Evolutionary conservation across 1,139 yeast species (phyloP).

Genomic region (Fermentozyma sake): DNA sequence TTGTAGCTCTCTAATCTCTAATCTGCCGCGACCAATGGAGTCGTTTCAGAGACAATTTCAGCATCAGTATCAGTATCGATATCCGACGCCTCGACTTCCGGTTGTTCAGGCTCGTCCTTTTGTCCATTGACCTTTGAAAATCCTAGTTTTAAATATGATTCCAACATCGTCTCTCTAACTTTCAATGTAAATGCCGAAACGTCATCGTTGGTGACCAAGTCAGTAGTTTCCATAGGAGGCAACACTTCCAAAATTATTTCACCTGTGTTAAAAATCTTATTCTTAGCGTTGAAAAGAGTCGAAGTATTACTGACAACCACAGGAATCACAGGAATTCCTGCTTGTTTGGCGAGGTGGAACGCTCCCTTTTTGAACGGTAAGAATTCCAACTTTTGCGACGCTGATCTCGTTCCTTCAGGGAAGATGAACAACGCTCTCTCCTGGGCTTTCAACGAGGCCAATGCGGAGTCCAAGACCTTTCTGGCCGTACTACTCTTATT

Average conservation of each 20-base stretch:
- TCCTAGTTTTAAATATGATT: constrained; percentile 27
- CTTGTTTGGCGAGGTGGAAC: constrained; percentile 93
- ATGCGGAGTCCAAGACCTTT: constrained; percentile 66
- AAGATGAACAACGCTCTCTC: constrained; percentile 78
- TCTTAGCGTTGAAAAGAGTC: constrained; percentile 57
- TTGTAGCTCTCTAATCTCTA: no score
- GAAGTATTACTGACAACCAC: constrained; percentile 84
- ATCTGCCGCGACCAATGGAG: constrained; percentile 21
- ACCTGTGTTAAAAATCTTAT: constrained; percentile 56
- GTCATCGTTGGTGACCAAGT: constrained; percentile 52
- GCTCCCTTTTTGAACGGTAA: constrained; percentile 96
- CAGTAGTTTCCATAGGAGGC: constrained; percentile 60
- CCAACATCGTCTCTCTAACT: constrained; percentile 32
- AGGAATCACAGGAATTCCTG: constrained; percentile 85
- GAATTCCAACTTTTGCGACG: constrained; percentile 58
- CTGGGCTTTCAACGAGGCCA: constrained; percentile 51
- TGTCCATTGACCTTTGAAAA: constrained; percentile 20
- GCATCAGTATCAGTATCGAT: constrained; percentile 17
- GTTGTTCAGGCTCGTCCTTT: constrained; percentile 6
- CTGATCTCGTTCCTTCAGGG: constrained; percentile 96
- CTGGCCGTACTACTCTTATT: constrained; percentile 74
- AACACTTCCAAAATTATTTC: constrained; percentile 61
- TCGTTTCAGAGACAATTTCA: constrained; percentile 19
- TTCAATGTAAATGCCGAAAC: constrained; percentile 45
- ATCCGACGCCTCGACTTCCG: constrained; percentile 5